A percentile compares a stretch with the other conserved stretches of the same genome.
phyloP scores from a whole-genome alignment of 208 protist genomes.

The Trypanosoma cruzi region DNA sequence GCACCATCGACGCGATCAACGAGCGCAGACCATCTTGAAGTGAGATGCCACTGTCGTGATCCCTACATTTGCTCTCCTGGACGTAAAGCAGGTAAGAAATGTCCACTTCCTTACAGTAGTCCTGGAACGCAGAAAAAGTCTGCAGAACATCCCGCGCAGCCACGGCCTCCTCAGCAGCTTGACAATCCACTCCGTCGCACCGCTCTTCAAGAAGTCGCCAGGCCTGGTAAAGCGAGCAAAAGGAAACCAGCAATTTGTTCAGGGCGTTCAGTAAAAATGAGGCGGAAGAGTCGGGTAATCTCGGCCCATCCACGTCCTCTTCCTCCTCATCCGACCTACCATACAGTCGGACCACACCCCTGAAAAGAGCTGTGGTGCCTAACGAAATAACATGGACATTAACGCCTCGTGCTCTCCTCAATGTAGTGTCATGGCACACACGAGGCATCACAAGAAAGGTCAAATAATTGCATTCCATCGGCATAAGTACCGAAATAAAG shows the following conservation, averaged over 20 bases:
- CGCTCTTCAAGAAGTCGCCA: constrained; percentile 19
- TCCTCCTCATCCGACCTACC: no score
- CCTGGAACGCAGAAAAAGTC: constrained; percentile 35
- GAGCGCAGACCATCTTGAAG: constrained; percentile 15
- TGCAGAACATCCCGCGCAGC: constrained; percentile 38
- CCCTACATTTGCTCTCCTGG: constrained; percentile 19
- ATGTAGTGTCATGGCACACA: no score
- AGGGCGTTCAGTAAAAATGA: constrained; percentile 46
- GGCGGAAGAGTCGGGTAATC: constrained; percentile 41
- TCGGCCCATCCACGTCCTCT: no score
- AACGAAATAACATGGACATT: no score
- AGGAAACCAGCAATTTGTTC: constrained; percentile 51
- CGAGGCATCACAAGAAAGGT: no score
- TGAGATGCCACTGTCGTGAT: not conserved
- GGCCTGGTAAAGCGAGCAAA: constrained; percentile 49
- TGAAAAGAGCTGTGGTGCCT: no score
- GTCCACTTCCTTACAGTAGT: constrained; percentile 68
- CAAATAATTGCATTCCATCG: no score
- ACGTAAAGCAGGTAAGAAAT: constrained; percentile 67
- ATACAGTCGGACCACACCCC: no score
- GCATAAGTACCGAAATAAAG: no score
- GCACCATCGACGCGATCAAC: constrained; percentile 23
- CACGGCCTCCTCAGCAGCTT: not conserved
- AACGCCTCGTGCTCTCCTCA: no score
- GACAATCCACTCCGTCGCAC: not conserved